phyloP scores from a whole-genome alignment of 306 rosid genomes.

The Rosa chinensis region DNA sequence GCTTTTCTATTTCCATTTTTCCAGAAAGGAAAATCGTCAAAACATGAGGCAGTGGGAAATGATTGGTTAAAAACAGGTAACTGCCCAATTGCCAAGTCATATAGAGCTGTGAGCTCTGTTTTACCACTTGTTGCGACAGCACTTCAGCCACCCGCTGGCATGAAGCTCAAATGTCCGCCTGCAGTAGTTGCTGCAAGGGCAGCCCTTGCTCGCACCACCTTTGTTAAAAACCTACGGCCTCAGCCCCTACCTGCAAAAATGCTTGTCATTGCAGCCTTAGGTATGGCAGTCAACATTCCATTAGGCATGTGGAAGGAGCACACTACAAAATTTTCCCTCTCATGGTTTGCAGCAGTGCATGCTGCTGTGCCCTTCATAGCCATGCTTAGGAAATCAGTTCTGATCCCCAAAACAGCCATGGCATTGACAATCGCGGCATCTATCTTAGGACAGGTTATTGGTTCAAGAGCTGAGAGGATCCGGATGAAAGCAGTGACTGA shows the following conservation, averaged over 20 bases:
- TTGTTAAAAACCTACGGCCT: slow-evolving; percentile 75
- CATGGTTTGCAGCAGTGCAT: slow-evolving; percentile 83
- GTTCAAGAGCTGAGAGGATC: slow-evolving; percentile 73
- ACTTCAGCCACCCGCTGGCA: slow-evolving; percentile 63
- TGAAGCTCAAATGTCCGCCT: slow-evolving; percentile 71
- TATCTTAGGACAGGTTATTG: slow-evolving; percentile 76
- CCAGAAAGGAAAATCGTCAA: slow-evolving; percentile 57
- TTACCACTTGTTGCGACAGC: slow-evolving; percentile 72
- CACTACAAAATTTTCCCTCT: slow-evolving; percentile 59
- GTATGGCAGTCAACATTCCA: slow-evolving; percentile 80
- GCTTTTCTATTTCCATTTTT: not conserved
- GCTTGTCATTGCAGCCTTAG: slow-evolving; percentile 77
- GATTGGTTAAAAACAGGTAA: slow-evolving; percentile 78
- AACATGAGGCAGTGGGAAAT: slow-evolving; percentile 72
- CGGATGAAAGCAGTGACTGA: slow-evolving; percentile 60
- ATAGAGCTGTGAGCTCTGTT: slow-evolving; percentile 66
- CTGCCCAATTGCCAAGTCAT: slow-evolving; percentile 84
- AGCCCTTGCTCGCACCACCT: slow-evolving; percentile 74
- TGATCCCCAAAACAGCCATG: slow-evolving; percentile 90
- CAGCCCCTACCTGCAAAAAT: slow-evolving; percentile 85
- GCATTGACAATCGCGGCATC: slow-evolving; percentile 78
- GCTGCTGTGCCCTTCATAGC: slow-evolving; percentile 86
- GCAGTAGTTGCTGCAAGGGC: slow-evolving; percentile 89
- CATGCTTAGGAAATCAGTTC: slow-evolving; percentile 76
- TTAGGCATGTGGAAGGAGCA: slow-evolving; percentile 90